Conservation (phyloP, 768 basidiomycete genomes). For the Calvatia gigantea region DNA sequence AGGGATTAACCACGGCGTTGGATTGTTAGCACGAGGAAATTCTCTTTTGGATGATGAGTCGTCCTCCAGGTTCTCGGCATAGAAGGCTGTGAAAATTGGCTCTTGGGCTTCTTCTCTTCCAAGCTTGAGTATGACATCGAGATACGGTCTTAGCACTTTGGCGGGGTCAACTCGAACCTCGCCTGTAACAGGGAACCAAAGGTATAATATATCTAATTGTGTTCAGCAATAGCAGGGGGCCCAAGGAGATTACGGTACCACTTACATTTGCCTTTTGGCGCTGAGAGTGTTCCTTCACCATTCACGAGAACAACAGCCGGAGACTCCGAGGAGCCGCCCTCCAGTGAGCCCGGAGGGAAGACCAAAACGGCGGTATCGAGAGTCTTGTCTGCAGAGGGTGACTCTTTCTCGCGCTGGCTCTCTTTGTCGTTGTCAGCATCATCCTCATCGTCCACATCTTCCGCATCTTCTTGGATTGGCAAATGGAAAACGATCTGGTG, state of each 20-base stretch:
- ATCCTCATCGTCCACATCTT: background rate
- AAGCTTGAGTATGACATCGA: slow-evolving; percentile 42
- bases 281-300: slow-evolving; percentile 71
- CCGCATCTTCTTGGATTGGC: background rate
- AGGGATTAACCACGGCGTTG: slow-evolving; percentile 3
- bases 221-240: slow-evolving; percentile 6
- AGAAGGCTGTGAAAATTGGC: slow-evolving; percentile 54
- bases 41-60: background rate
- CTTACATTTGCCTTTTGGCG: slow-evolving; percentile 73
- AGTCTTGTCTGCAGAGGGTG: slow-evolving; percentile 19
- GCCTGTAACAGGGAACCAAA: slow-evolving; percentile 45
- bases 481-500: slow-evolving; percentile 28
- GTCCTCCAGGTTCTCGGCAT: slow-evolving; percentile 38
- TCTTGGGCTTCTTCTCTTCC: slow-evolving; percentile 20
- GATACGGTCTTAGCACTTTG: slow-evolving; percentile 52
- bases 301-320: slow-evolving; percentile 63
- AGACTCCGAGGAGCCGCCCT: slow-evolving; percentile 42
- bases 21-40: background rate
- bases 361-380: slow-evolving; percentile 69
- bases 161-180: slow-evolving; percentile 22
- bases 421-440: background rate
- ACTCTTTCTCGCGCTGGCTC: slow-evolving; percentile 19
- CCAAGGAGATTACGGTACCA: slow-evolving; percentile 4
- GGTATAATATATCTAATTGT: slow-evolving; percentile 55
- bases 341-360: slow-evolving; percentile 66